Evolutionary conservation across 1,139 yeast genomes (phyloP).

Genomic region (Suhomyces chickasaworum): DNA sequence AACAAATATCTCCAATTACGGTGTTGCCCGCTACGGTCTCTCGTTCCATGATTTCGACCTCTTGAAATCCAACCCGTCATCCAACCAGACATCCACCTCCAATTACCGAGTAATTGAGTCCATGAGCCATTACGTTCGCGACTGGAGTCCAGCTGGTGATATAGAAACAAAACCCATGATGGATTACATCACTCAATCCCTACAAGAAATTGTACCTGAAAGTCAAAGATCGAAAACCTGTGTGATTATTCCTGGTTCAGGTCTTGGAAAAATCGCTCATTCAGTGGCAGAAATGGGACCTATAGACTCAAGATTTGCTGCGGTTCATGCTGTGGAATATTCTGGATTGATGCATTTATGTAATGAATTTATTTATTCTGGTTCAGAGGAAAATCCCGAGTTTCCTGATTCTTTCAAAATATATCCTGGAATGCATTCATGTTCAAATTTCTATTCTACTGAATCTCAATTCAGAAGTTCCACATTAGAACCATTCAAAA

Average conservation of each 20-base stretch:
- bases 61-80: slow-evolving; percentile 19
- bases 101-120: slow-evolving; percentile 68
- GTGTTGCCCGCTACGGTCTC: slow-evolving; percentile 45
- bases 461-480: slow-evolving; percentile 57
- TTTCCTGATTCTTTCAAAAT: slow-evolving; percentile 55
- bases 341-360: slow-evolving; percentile 71
- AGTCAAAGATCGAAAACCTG: slow-evolving; percentile 38
- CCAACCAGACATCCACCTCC: slow-evolving; percentile 30
- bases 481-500: slow-evolving; percentile 31
- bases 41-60: slow-evolving; percentile 41
- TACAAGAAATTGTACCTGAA: slow-evolving; percentile 31
- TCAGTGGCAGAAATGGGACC: slow-evolving; percentile 48
- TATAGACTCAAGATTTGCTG: slow-evolving; percentile 25
- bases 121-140: slow-evolving; percentile 71
- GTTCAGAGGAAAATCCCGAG: slow-evolving; percentile 50
- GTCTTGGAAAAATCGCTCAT: slow-evolving; percentile 71
- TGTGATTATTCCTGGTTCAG: slow-evolving; percentile 77
- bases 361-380: slow-evolving; percentile 55
- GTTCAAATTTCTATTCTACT: slow-evolving; percentile 62
- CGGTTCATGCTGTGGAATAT: slow-evolving; percentile 71
- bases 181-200: slow-evolving; percentile 44
- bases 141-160: slow-evolving; percentile 57
- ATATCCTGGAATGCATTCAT: slow-evolving; percentile 70
- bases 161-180: slow-evolving; percentile 56
- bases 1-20: slow-evolving; percentile 42